phyloP scores from a whole-genome alignment of 2,329 filamentous ascomycete genomes.

The Bipolaris bicolor region DNA sequence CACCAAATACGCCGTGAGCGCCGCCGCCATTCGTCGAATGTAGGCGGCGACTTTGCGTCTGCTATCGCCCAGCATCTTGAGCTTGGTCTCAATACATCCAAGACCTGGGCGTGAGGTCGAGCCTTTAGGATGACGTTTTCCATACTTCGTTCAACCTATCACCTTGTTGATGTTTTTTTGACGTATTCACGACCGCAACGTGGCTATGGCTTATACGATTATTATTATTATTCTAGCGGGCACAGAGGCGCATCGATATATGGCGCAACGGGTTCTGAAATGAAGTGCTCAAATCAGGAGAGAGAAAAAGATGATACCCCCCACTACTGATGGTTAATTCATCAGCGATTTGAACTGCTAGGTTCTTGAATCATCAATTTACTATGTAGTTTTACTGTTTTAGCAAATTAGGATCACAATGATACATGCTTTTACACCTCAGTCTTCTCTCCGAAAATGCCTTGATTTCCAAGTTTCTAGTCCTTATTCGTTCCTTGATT shows the following conservation, averaged over 20 bases:
- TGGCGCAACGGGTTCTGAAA: slow-evolving; percentile 35
- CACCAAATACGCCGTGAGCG: slow-evolving; percentile 55
- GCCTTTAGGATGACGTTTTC: background rate
- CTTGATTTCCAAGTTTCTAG: no score
- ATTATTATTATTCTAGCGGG: slow-evolving; percentile 2
- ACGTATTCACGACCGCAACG: background rate
- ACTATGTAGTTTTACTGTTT: slow-evolving; percentile 8
- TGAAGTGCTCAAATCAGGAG: slow-evolving; percentile 43
- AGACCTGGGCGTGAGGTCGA: slow-evolving; percentile 33
- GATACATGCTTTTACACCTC: no score
- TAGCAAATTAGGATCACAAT: background rate
- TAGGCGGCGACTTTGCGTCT: slow-evolving; percentile 43
- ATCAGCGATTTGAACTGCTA: slow-evolving; percentile 12
- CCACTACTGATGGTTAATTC: slow-evolving; percentile 8
- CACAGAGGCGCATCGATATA: slow-evolving; percentile 1
- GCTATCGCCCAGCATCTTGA: slow-evolving; percentile 47
- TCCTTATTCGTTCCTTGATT: background rate
- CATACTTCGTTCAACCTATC: background rate
- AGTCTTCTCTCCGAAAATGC: no score
- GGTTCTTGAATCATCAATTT: background rate
- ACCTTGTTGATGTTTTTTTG: background rate
- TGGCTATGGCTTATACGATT: slow-evolving; percentile 2
- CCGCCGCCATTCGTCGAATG: slow-evolving; percentile 46
- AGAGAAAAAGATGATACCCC: slow-evolving; percentile 34
- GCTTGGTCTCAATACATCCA: slow-evolving; percentile 34